Percentiles rank a stretch among this genome's conserved stretches.
These are phyloP conservation scores for Pythium myriotylum DNA, from an alignment of 352 stramenopile genomes.

Conservation along the genomic window DNA sequence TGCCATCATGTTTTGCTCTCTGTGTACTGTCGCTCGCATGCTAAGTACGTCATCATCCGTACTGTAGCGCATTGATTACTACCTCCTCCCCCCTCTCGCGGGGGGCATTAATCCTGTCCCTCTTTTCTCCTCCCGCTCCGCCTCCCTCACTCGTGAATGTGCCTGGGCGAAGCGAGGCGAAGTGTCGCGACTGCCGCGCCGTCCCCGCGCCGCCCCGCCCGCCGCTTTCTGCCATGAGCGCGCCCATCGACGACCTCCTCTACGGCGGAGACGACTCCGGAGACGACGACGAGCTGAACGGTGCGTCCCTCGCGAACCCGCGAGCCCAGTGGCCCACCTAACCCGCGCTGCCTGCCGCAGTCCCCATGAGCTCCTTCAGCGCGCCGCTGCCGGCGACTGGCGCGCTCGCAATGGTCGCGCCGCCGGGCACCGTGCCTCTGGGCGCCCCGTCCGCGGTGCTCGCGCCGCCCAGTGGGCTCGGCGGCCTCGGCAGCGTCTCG, in stretches of 20 bases:
- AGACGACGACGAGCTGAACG: conserved; percentile 71
- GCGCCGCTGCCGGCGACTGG: conserved; percentile 24
- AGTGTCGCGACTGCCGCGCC: neutral
- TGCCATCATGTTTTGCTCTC: neutral
- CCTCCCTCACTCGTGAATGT: conserved; percentile 32
- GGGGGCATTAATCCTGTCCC: conserved; percentile 2
- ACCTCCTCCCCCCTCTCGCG: neutral
- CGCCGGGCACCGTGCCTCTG: conserved; percentile 15
- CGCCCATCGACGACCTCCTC: conserved; percentile 82
- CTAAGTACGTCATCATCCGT: neutral
- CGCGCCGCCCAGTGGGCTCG: conserved; percentile 1
- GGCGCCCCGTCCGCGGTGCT: conserved; percentile 12
- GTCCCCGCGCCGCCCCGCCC: too few relatives aligned
- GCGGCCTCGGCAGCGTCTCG: conserved; percentile 8
- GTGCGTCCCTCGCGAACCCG: conserved; percentile 35
- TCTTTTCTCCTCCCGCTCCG: neutral
- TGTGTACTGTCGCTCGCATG: neutral
- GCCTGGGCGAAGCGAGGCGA: conserved; percentile 11
- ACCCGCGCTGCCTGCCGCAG: conserved; percentile 5
- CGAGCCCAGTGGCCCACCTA: neutral
- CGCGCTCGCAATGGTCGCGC: conserved; percentile 19
- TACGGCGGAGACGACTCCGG: conserved; percentile 83
- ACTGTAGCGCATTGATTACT: too few relatives aligned
- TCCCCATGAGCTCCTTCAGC: conserved; percentile 34
- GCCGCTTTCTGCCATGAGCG: conserved; percentile 56